Conservation (phyloP, 352 stramenopile species). For the Plasmopara viticola region DNA sequence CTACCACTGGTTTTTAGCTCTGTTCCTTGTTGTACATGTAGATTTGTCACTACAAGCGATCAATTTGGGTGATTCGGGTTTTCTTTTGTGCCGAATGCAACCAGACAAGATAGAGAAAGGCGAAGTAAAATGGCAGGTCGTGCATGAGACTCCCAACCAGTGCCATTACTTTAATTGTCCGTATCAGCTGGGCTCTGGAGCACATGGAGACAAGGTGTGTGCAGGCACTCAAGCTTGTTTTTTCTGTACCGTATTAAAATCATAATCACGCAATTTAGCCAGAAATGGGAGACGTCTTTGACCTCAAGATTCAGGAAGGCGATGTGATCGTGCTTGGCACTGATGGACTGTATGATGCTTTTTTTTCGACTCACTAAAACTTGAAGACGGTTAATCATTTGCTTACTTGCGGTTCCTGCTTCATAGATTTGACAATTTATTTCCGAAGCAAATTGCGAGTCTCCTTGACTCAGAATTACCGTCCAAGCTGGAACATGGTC, state of each 20-base stretch:
- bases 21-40: constrained; percentile 12
- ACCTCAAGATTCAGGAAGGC: constrained; percentile 76
- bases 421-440: constrained; percentile 93
- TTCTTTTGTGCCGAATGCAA: constrained; percentile 80
- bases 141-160: constrained; percentile 88
- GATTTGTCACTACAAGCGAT: constrained; percentile 66
- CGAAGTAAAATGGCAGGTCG: constrained; percentile 57
- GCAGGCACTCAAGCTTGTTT: background rate
- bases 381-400: background rate
- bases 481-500: constrained; percentile 37
- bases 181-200: constrained; percentile 85
- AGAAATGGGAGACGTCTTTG: constrained; percentile 83
- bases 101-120: constrained; percentile 30
- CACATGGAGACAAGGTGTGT: constrained; percentile 85
- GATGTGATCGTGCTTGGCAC: constrained; percentile 92
- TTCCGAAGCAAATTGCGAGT: constrained; percentile 72
- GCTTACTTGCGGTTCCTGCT: background rate
- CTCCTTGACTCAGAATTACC: constrained; percentile 64
- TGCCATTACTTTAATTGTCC: constrained; percentile 97
- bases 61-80: constrained; percentile 94
- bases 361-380: background rate
- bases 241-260: background rate
- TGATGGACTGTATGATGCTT: constrained; percentile 84
- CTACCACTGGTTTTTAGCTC: background rate
- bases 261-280: constrained; percentile 38